phyloP scores from a whole-genome alignment of 345 rosid genomes.

The Heritiera littoralis region DNA sequence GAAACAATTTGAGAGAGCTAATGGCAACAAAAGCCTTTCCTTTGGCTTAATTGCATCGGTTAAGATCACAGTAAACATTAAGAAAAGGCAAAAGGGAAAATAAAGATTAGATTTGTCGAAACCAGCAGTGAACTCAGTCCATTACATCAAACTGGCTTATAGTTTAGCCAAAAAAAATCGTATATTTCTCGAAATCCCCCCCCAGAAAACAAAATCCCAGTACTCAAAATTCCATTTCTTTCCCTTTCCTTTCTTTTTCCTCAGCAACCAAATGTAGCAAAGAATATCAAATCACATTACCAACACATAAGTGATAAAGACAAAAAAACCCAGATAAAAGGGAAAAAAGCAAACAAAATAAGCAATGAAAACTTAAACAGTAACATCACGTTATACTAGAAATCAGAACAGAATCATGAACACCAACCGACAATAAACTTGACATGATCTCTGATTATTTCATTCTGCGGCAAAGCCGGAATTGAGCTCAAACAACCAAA shows the following conservation, averaged over 20 bases:
- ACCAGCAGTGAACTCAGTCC: not conserved
- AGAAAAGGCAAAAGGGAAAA: not conserved
- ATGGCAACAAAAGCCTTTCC: not conserved
- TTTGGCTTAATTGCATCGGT: not conserved
- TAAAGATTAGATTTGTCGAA: not conserved
- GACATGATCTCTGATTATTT: conserved; percentile 40
- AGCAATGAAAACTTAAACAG: not conserved
- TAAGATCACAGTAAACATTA: not conserved
- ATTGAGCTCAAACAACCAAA: conserved; percentile 32
- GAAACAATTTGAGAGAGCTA: not conserved
- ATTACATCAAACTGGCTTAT: not conserved
- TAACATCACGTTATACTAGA: conserved; percentile 1
- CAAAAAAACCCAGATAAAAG: conserved; percentile 20
- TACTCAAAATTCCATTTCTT: conserved; percentile 9
- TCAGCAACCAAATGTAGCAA: conserved; percentile 7
- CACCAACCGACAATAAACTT: conserved; percentile 64
- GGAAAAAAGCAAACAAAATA: not conserved
- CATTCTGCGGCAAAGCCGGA: conserved; percentile 33
- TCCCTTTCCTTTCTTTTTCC: not conserved
- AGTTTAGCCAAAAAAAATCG: not conserved
- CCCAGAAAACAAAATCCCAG: not conserved
- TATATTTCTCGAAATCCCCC: not conserved
- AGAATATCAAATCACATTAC: not conserved
- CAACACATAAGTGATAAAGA: not conserved
- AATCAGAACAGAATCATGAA: conserved; percentile 2